Evolutionary conservation across 768 basidiomycete genomes (phyloP), one percentile per base, ranked within the genome.

Genomic region (Sistotremastrum suecicum): DNA sequence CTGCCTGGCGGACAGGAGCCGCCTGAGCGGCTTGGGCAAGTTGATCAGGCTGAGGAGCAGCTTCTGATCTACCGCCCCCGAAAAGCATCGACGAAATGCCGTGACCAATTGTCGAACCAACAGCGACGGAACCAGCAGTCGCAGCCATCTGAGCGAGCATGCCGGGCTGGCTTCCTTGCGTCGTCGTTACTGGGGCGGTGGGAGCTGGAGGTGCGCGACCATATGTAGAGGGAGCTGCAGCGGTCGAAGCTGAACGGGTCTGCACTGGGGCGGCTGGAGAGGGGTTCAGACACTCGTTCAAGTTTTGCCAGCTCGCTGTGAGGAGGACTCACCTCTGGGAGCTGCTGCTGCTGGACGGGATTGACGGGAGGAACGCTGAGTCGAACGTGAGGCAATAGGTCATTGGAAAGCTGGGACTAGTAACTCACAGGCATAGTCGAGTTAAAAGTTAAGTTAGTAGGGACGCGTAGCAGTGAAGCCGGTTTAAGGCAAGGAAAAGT

Each of bases 41-140:
- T 5, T 59, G 70, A 31, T 67, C 68, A 2, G 67, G 65, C 5
- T 71, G 60, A 9, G 73, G 54, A 35, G 70, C 62, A 5, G 52
- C 44, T 31, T 35, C 45, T 0, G 66, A 63, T 35, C 61, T 61
- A 45, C 72, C 66, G 48, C 84, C 78, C 41, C 89, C 90, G 54
- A 91, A 94, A 49, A 92, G 75, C 86, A 91, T 88, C 61, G 62
- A 74, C 37, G 85, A 88, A 51, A 94, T 58, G n/a, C 89, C 89
- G 58, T 94, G 89, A 39, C 88, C 89, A 51, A 94, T 75, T 46
- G 79, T 80, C 5, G 85, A 89, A 29, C 89, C 90, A 42, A 87
- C 68, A 4, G 88, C 90, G 42, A 92, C 88, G 47, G 84, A 85
- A 50, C 88, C 89, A 30, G 88, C 89, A 5, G 89, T 88, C 4